phyloP scores from a whole-genome alignment of 2,329 filamentous ascomycete genomes.

The Fusarium oligoseptatum region DNA sequence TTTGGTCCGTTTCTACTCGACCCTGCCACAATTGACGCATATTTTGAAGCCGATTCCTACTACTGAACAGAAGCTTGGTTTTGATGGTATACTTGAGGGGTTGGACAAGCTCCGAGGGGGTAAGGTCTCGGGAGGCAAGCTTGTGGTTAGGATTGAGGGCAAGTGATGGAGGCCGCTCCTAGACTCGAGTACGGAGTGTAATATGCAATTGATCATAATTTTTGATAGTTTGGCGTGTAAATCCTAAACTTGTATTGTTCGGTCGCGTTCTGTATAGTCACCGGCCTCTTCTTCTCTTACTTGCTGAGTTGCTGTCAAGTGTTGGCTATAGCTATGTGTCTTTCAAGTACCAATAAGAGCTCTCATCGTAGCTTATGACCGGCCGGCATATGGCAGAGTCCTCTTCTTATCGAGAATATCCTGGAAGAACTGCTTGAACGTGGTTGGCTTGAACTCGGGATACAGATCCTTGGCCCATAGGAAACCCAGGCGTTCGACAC shows the following conservation, averaged over 20 bases:
- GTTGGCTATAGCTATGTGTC: too few relatives aligned
- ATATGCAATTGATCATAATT: neutral
- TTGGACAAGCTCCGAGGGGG: slow-evolving; percentile 15
- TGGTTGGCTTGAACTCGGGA: neutral
- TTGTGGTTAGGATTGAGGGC: slow-evolving; percentile 7
- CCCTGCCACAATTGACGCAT: slow-evolving; percentile 28
- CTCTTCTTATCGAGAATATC: neutral
- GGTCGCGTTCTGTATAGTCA: too few relatives aligned
- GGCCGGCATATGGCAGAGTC: neutral
- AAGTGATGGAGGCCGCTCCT: neutral
- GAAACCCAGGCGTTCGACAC: neutral
- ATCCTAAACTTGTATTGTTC: too few relatives aligned
- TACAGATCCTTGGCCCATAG: neutral
- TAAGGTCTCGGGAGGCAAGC: slow-evolving; percentile 13
- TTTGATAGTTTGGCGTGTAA: too few relatives aligned
- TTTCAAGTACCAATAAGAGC: too few relatives aligned
- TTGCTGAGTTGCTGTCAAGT: too few relatives aligned
- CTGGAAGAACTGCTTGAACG: neutral
- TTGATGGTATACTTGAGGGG: slow-evolving; percentile 27
- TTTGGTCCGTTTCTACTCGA: slow-evolving; percentile 39
- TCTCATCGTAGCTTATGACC: neutral
- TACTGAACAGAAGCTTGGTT: slow-evolving; percentile 22
- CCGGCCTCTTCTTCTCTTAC: too few relatives aligned
- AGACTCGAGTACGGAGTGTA: neutral
- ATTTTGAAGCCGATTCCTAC: slow-evolving; percentile 38